Base-by-base conservation (phyloP, 208 protist genomes). In the Leishmania amazonensis region DNA sequence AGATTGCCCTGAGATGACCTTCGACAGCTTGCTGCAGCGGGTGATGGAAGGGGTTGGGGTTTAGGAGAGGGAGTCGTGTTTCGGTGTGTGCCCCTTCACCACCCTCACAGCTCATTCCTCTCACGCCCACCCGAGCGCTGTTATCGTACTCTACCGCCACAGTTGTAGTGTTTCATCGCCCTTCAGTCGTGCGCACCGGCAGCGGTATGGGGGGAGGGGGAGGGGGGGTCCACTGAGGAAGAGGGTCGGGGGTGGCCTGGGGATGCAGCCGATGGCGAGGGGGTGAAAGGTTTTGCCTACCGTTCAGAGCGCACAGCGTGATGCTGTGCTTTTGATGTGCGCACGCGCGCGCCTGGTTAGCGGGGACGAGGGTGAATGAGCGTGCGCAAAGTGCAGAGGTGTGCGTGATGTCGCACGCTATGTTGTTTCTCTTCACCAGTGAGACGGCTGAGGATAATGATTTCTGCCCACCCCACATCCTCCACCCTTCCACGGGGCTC, bases 41-140 rank as follows among this genome's bases (percentile, higher is more conserved):
- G 90, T 97, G 9, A 91, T 97, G 89, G 84, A 83, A n/a, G 89
- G 87, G 1, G 79, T 86, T 1, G 87, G 83, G 24, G 42, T 79
- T 31, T 81, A 76, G 78, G 47, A 53, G 21, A 78, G 75, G 11
- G 35, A 49, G 49, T 3, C 28, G 7, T 3, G 47, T 19, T 76
- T 28, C 3, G 31, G 49, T 24, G 31, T 6, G 49, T 9, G 5
- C 35, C 17, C 8, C 49, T 28, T 24, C 35, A n/a, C 51, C 35
- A 35, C 45, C 40, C 35, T 28, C 5, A 5, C 72, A 19, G 31
- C 5, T 60, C 51, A 31, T 35, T 58, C 51, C 40, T 9, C 49
- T 35, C 49, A 35, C 62, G 9, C 62, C 31, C 17, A 40, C 58
- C 28, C 58, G 58, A 64, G 58, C n/a, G 31, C 11, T 71, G 0